Conservation (phyloP, 441 rosid species). For the Erysimum cheiri region DNA sequence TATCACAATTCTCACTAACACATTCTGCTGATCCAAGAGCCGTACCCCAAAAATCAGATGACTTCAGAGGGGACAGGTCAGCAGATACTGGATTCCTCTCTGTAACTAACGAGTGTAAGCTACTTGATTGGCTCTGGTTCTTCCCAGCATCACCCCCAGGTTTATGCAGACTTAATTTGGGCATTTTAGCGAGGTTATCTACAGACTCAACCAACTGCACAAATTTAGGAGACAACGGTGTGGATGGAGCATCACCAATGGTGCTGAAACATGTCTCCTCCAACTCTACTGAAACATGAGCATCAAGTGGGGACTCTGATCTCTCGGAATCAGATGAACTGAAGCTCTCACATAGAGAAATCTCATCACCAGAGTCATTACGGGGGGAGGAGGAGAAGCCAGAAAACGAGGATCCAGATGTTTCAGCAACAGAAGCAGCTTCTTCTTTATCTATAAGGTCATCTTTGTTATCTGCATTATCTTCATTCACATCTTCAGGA, state of each 20-base stretch:
- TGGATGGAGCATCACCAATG: conserved; percentile 49
- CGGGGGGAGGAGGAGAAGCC: conserved; percentile 64
- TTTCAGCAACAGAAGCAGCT: conserved; percentile 56
- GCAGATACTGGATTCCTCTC: conserved; percentile 37
- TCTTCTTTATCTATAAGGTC: conserved; percentile 55
- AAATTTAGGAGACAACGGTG: conserved; percentile 76
- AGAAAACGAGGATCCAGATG: conserved; percentile 68
- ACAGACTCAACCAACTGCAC: conserved; percentile 70
- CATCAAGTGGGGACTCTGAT: conserved; percentile 49
- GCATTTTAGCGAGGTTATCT: conserved; percentile 45
- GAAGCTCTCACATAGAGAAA: conserved; percentile 67
- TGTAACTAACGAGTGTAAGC: conserved; percentile 43
- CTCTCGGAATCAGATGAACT: conserved; percentile 67
- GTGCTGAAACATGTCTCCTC: conserved; percentile 46
- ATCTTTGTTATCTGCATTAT: conserved; percentile 49
- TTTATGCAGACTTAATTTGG: conserved; percentile 44
- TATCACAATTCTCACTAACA: conserved; percentile 42
- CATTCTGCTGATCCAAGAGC: conserved; percentile 49
- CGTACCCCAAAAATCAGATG: conserved; percentile 72
- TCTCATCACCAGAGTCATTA: conserved; percentile 74
- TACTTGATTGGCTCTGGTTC: conserved; percentile 44
- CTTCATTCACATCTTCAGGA: conserved; percentile 43
- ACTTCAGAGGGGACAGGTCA: conserved; percentile 41
- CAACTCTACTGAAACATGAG: conserved; percentile 46
- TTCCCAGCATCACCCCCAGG: conserved; percentile 43